Conservation (phyloP, 2,329 filamentous ascomycete genomes). For the Pseudomassariella vexata region DNA sequence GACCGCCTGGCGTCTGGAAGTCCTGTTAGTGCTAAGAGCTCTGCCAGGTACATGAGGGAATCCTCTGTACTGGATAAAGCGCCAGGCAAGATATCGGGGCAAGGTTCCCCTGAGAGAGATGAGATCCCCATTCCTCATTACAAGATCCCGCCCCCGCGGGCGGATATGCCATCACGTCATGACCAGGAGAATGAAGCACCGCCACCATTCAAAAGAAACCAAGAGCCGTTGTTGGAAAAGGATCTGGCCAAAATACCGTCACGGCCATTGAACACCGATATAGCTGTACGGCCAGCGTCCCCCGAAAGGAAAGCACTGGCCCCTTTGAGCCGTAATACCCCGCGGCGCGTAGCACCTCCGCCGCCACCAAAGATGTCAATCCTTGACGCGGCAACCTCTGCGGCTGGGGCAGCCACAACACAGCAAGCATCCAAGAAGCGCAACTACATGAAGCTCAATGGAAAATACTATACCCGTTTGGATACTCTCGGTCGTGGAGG, state of each 20-base stretch:
- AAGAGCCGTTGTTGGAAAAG: slow-evolving; percentile 51
- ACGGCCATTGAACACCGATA: slow-evolving; percentile 41
- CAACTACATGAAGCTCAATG: slow-evolving; percentile 82
- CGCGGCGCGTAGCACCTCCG: slow-evolving; percentile 68
- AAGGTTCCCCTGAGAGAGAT: slow-evolving; percentile 26
- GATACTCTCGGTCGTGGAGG: slow-evolving; percentile 90
- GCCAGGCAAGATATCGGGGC: slow-evolving; percentile 17
- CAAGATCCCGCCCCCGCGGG: slow-evolving; percentile 48
- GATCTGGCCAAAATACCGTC: slow-evolving; percentile 45
- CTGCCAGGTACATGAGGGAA: slow-evolving; percentile 35
- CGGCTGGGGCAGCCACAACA: slow-evolving; percentile 72
- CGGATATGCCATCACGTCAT: slow-evolving; percentile 54
- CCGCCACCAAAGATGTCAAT: slow-evolving; percentile 96
- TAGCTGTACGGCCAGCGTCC: slow-evolving; percentile 33
- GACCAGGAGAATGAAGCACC: slow-evolving; percentile 85
- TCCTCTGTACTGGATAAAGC: slow-evolving; percentile 25
- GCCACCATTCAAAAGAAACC: slow-evolving; percentile 60
- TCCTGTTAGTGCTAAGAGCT: slow-evolving; percentile 45
- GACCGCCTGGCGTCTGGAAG: slow-evolving; percentile 53
- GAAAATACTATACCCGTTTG: slow-evolving; percentile 82
- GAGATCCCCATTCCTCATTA: slow-evolving; percentile 47
- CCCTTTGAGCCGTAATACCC: slow-evolving; percentile 59
- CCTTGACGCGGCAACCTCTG: slow-evolving; percentile 81
- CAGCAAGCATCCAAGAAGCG: slow-evolving; percentile 69
- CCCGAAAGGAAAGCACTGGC: slow-evolving; percentile 53